Evolutionary conservation across 2,329 filamentous ascomycete species (phyloP), one percentile per base, ranked within the genome.

Genomic region (Allantophomopsis cytisporea): DNA sequence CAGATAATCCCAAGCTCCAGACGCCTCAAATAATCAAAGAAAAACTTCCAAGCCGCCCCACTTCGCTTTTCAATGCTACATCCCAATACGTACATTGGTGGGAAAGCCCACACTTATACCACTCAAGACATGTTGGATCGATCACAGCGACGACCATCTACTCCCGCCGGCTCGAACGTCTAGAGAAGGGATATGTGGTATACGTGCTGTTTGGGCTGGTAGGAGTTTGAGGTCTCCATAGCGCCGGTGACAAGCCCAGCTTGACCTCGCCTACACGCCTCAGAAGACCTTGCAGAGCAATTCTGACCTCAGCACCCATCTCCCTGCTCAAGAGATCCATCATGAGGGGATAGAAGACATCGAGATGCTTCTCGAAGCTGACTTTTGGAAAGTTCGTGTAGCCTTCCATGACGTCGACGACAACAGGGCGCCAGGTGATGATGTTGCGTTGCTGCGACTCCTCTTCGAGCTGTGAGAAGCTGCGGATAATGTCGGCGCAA

Each of bases 361-460:
- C 68, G 7, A 94, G 72, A 51, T 96, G 80, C 42, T 79, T 76
- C 39, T 74, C 73, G 51, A 98, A 98, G 34, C 84, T 83, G 17
- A 78, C 71, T 14, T 75, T 69, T 0, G 86, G 83, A 63, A 96
- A 95, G 6, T 76, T 80, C 0, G 80, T 79, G 57, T 89, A 96
- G 1, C 91, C 91, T 54, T 98, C 89, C 8, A 99, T 68, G 7
- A 98, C 91, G 55, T 94, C 91, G 14, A 98, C 87, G 2, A 99
- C 91, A 1, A 98, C 91, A 0, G 91, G 91, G 14, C 91, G 73
- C 91, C 91, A 99, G 1, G 93, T 94, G 18, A 93, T 76, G 40
- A 98, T 94, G 60, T 98, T 98, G 41, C 91, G 74, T 56, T 96
- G 88, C 60, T 98, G 91, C 20, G 85, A 93, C 55, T 98, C 93